Evolutionary conservation across 441 rosid species (phyloP), one percentile per base, ranked within the genome.

Genomic region (Corymbia citriodora): DNA sequence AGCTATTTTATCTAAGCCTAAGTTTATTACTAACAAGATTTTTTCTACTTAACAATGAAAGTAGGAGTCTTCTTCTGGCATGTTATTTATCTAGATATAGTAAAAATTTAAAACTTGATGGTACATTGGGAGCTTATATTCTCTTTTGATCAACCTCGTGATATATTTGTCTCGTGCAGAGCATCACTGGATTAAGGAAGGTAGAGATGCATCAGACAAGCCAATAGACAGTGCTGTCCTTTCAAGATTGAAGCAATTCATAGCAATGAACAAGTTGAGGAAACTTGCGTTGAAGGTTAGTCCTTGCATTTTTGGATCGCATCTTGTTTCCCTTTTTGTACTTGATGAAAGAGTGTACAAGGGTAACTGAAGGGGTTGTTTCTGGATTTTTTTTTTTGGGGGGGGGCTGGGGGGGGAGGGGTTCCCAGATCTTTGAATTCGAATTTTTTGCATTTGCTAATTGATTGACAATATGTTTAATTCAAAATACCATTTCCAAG

Each of bases 181-280:
- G 90, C 97, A 95, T 89, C 95, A 94, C 49, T 95, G 97, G 97
- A 93, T 94, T 89, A 94, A 93, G 89, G 96, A 94, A 92, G 97
- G 94, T 36, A 94, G 97, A 89, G 93, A 93, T 86, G 95, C 96
- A 88, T 94, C 97, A 9, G 97, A 95, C 93, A 94, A 91, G 92
- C 97, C 96, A 49, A 94, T 94, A 90, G 95, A 95, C 82, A 95
- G 93, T 92, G 97, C 97, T 31, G 95, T 95, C 55, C 94, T 95
- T 83, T 94, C 94, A 40, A 95, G 97, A 92, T 94, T 95, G 96
- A 94, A 95, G 91, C 97, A 95, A 72, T 95, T 95, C 89, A 92
- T 95, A 91, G 95, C 94, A 49, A 95, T 95, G 97, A 95, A 95
- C 92, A 94, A 95, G 92, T 92, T 95, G 23, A 95, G 95, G 94